phyloP scores from a whole-genome alignment of 495 filamentous ascomycete species.

The Tuber melanosporum region DNA sequence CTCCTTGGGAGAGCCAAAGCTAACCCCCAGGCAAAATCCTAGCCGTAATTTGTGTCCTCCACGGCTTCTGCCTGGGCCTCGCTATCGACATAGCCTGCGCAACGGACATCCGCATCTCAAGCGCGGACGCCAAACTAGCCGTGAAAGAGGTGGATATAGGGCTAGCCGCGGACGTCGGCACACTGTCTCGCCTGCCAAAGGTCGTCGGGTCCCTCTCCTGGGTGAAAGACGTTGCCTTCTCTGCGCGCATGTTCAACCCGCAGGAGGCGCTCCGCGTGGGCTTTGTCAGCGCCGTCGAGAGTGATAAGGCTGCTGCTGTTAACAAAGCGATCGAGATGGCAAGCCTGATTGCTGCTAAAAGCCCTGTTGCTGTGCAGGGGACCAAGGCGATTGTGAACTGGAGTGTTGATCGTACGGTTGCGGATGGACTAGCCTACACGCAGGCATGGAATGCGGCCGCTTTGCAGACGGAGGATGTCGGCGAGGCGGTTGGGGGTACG shows the following conservation, averaged over 20 bases:
- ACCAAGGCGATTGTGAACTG: constrained; percentile 92
- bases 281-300: constrained; percentile 72
- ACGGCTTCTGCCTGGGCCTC: constrained; percentile 73
- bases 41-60: constrained; percentile 77
- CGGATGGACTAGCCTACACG: constrained; percentile 77
- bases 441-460: constrained; percentile 77
- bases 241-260: constrained; percentile 67
- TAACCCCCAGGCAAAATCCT: constrained; percentile 13
- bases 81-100: constrained; percentile 76
- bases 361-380: constrained; percentile 82
- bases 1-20: constrained; percentile 4
- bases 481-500: constrained; percentile 64
- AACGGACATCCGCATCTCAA: constrained; percentile 72
- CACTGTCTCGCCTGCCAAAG: constrained; percentile 77
- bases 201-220: constrained; percentile 68
- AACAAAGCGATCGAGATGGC: constrained; percentile 61
- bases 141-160: constrained; percentile 97
- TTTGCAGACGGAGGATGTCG: constrained; percentile 73
- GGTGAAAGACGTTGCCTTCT: constrained; percentile 86
- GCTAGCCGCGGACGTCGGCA: constrained; percentile 88
- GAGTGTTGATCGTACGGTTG: constrained; percentile 67
- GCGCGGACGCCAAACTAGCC: constrained; percentile 57
- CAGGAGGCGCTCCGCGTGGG: constrained; percentile 77
- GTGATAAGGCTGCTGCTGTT: constrained; percentile 57
- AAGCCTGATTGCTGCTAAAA: constrained; percentile 65